Percentiles rank a stretch among this genome's conserved stretches.
Evolutionary conservation across 192 early-diverging fungal genomes (phyloP).

Genomic region (Coemansia biformis): DNA sequence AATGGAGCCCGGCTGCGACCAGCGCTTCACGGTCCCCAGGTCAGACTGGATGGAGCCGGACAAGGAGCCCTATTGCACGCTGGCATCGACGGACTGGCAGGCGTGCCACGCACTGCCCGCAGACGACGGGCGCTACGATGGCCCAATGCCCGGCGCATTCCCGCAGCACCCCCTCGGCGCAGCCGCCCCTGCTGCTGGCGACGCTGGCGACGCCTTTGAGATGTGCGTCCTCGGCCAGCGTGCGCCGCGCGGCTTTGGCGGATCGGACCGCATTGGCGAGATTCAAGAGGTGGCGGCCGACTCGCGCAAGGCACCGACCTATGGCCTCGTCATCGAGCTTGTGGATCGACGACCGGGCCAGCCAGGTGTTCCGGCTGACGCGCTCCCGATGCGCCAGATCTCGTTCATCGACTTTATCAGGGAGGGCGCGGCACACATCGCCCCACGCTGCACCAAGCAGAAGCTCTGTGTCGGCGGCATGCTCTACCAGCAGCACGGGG

Average conservation of each 20-base stretch:
- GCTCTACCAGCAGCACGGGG: constrained; percentile 38
- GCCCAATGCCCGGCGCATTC: neutral
- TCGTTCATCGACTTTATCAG: constrained; percentile 41
- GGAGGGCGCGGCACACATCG: constrained; percentile 23
- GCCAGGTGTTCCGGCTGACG: neutral
- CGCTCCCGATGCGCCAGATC: constrained; percentile 24
- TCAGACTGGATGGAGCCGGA: constrained; percentile 40
- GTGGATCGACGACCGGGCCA: constrained; percentile 12
- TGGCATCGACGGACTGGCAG: constrained; percentile 46
- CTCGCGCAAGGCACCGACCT: constrained; percentile 29
- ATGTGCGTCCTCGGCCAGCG: constrained; percentile 14
- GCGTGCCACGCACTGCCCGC: constrained; percentile 11
- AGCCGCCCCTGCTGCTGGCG: neutral
- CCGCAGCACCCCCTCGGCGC: neutral
- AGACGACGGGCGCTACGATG: neutral
- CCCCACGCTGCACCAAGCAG: constrained; percentile 41
- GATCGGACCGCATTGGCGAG: constrained; percentile 8
- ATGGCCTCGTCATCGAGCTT: constrained; percentile 40
- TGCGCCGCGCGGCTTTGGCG: neutral
- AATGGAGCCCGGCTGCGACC: constrained; percentile 23
- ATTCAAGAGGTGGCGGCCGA: constrained; percentile 28
- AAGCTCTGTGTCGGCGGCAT: constrained; percentile 29
- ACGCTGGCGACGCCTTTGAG: constrained; percentile 2
- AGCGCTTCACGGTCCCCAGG: constrained; percentile 28
- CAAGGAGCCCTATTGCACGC: constrained; percentile 34